These are phyloP conservation scores for Arthrobotrys pseudoclavata DNA, from an alignment of 2,329 filamentous ascomycete species.

Conservation along the genomic window DNA sequence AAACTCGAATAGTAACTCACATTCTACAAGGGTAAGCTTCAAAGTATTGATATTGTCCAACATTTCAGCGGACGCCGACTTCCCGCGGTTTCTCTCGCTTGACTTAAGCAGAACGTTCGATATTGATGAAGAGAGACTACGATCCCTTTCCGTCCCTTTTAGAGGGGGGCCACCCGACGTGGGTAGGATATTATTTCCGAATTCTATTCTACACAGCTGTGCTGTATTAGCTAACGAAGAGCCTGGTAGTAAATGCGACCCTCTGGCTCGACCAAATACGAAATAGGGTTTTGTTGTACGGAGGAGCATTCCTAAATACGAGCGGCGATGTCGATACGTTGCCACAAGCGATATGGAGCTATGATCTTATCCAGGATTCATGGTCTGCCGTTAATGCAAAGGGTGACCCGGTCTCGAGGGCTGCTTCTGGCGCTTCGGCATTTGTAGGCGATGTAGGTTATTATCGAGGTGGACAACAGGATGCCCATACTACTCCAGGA, in stretches of 20 bases:
- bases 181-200: constrained; percentile 22
- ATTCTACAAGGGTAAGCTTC: too few species aligned
- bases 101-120: constrained; percentile 33
- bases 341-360: constrained; percentile 46
- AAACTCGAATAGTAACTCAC: not conserved
- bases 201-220: not conserved
- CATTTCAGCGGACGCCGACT: not conserved
- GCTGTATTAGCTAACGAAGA: not conserved
- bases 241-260: constrained; percentile 41
- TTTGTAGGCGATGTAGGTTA: constrained; percentile 45
- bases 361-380: constrained; percentile 42
- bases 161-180: constrained; percentile 40
- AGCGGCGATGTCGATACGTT: constrained; percentile 45
- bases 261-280: constrained; percentile 41
- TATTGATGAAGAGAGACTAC: constrained; percentile 13
- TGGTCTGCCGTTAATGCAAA: constrained; percentile 33
- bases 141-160: constrained; percentile 3
- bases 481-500: constrained; percentile 45
- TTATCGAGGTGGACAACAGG: constrained; percentile 46
- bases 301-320: constrained; percentile 39
- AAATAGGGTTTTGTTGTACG: constrained; percentile 44
- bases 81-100: constrained; percentile 41
- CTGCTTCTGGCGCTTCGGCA: constrained; percentile 30
- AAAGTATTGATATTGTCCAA: too few species aligned
- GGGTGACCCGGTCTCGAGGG: constrained; percentile 29